Percentiles rank a stretch among this genome's conserved stretches.
These are phyloP conservation scores for Hypoxylon rubiginosum DNA, from an alignment of 2,329 filamentous ascomycete genomes.

Conservation along the genomic window DNA sequence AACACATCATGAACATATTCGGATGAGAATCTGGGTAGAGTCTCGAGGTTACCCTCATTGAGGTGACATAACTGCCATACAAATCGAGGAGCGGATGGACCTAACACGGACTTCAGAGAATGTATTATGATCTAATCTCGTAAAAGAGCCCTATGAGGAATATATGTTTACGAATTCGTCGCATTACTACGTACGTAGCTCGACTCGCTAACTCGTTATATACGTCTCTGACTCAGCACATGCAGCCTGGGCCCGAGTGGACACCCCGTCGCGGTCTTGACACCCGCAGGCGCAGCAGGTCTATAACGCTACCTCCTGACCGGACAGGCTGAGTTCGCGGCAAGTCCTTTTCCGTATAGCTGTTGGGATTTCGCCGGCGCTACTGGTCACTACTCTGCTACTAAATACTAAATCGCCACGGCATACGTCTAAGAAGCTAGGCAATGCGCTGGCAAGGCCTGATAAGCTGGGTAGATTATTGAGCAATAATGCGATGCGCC, in stretches of 20 bases:
- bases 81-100: not conserved
- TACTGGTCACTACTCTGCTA: not conserved
- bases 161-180: not conserved
- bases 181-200: slow-evolving; percentile 4
- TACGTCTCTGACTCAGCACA: slow-evolving; percentile 29
- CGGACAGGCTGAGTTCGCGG: slow-evolving; percentile 23
- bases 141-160: not conserved
- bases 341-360: slow-evolving; percentile 2
- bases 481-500: slow-evolving; percentile 24
- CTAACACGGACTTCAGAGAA: not conserved
- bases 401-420: slow-evolving; percentile 30
- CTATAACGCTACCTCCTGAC: slow-evolving; percentile 9
- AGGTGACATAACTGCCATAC: slow-evolving; percentile 6
- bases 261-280: slow-evolving; percentile 19
- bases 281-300: slow-evolving; percentile 20
- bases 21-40: slow-evolving; percentile 1
- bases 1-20: not conserved
- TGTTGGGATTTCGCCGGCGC: slow-evolving; percentile 16
- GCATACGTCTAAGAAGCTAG: slow-evolving; percentile 10
- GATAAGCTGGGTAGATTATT: slow-evolving; percentile 33
- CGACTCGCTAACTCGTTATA: slow-evolving; percentile 5
- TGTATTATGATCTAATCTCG: not conserved
- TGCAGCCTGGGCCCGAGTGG: slow-evolving; percentile 9
- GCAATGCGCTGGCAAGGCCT: slow-evolving; percentile 36
- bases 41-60: not conserved